phyloP scores from a whole-genome alignment of 2,329 filamentous ascomycete genomes.

The Diaporthe ampelina region DNA sequence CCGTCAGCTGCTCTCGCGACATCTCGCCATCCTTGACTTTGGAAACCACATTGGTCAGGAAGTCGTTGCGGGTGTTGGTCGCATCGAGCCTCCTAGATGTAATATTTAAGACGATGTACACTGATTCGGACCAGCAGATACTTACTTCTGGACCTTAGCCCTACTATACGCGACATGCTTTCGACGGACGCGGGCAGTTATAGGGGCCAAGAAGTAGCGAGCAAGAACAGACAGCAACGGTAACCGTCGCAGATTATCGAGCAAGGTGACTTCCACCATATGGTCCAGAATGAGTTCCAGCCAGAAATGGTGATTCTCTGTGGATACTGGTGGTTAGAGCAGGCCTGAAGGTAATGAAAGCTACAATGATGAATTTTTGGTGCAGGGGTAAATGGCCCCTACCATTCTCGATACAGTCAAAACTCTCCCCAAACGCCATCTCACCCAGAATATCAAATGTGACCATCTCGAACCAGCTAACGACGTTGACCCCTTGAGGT shows the following conservation, averaged over 20 bases:
- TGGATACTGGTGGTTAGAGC: not conserved
- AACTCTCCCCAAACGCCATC: conserved; percentile 58
- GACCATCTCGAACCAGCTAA: conserved; percentile 51
- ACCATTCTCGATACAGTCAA: conserved; percentile 49
- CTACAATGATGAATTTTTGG: not conserved
- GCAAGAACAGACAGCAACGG: conserved; percentile 32
- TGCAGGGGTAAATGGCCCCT: not conserved
- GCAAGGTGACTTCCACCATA: conserved; percentile 44
- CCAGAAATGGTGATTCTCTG: conserved; percentile 49
- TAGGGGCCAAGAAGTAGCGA: conserved; percentile 24
- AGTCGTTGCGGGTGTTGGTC: conserved; percentile 42
- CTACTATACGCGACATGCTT: not conserved
- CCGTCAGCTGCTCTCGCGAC: conserved; percentile 45
- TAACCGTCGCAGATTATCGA: conserved; percentile 44
- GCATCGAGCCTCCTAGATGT: not conserved
- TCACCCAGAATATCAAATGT: conserved; percentile 57
- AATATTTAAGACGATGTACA: not conserved
- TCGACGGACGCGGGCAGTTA: not conserved
- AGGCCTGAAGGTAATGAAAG: not conserved
- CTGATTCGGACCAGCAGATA: not conserved
- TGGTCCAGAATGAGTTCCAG: conserved; percentile 45
- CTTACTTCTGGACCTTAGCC: not conserved
- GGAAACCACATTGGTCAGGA: conserved; percentile 42
- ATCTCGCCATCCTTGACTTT: conserved; percentile 45
- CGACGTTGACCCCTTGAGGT: conserved; percentile 46